Percentiles rank a stretch among this genome's conserved stretches.
Conservation (phyloP, 345 rosid genomes). For the Isatis tinctoria region DNA sequence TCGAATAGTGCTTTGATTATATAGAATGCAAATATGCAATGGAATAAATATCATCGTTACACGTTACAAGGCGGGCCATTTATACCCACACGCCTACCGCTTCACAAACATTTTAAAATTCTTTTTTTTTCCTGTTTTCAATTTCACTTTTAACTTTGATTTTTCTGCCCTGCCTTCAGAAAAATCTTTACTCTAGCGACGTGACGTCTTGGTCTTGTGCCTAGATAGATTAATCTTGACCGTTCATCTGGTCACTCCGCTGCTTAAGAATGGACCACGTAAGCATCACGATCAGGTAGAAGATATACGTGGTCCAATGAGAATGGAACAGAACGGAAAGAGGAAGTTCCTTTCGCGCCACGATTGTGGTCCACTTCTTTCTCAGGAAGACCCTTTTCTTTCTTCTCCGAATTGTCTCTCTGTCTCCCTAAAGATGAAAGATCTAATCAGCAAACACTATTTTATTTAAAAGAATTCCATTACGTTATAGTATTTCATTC, state of each 20-base stretch:
- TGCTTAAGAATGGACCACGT: conserved; percentile 35
- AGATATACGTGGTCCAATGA: conserved; percentile 43
- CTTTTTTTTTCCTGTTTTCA: not conserved
- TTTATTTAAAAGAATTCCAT: not conserved
- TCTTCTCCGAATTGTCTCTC: conserved; percentile 5
- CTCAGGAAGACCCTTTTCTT: not conserved
- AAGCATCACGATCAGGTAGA: not conserved
- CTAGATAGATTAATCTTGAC: conserved; percentile 28
- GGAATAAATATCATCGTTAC: conserved; percentile 22
- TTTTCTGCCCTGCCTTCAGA: not conserved
- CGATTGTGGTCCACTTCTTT: conserved; percentile 39
- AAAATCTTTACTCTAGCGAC: conserved; percentile 18
- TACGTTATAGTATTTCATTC: conserved; percentile 7
- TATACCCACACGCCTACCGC: conserved; percentile 36
- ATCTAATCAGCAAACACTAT: not conserved
- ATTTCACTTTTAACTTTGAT: conserved; percentile 23
- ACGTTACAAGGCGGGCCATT: conserved; percentile 20
- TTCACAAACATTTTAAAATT: conserved; percentile 21
- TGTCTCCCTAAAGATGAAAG: not conserved
- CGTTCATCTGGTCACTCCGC: conserved; percentile 32
- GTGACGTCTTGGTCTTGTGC: conserved; percentile 35
- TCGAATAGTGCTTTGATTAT: not conserved
- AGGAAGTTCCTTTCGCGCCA: conserved; percentile 46
- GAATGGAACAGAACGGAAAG: conserved; percentile 14
- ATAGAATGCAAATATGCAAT: conserved; percentile 18